Conservation (phyloP, 129 eudicot species). For the Flaveria sonorensis region DNA sequence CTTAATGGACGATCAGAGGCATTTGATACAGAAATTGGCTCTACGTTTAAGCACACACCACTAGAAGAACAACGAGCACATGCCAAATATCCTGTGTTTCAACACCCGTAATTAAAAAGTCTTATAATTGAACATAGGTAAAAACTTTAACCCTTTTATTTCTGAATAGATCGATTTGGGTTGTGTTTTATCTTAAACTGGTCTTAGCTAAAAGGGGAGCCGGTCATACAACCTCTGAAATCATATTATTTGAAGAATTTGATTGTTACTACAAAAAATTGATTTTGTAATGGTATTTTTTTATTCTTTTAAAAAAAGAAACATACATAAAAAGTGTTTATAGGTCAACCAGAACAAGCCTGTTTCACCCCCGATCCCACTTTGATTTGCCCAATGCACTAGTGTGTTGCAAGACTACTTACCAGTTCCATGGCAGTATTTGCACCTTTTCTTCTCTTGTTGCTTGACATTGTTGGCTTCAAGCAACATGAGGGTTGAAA, state of each 20-base stretch:
- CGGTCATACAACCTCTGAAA: not conserved
- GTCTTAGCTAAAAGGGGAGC: not conserved
- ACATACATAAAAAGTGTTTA: not conserved
- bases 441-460: constrained; percentile 97
- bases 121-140: not conserved
- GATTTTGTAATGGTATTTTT: not conserved
- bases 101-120: constrained; percentile 3
- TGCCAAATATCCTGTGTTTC: constrained; percentile 74
- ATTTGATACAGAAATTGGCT: constrained; percentile 65
- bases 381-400: not conserved
- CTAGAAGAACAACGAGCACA: constrained; percentile 97
- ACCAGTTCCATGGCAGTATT: constrained; percentile 97
- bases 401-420: constrained; percentile 16
- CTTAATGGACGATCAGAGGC: constrained; percentile 64
- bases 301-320: not conserved
- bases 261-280: not conserved
- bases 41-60: constrained; percentile 74
- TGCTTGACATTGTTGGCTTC: constrained; percentile 87
- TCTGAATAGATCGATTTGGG: not conserved
- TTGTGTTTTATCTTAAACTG: not conserved
- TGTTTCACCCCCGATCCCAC: not conserved
- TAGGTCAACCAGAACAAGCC: not conserved
- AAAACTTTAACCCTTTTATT: not conserved
- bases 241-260: not conserved
- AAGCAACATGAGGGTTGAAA: constrained; percentile 87